Evolutionary conservation across 2,329 filamentous ascomycete species (phyloP), one percentile per base, ranked within the genome.

Genomic region (Herpotrichia juniperi): DNA sequence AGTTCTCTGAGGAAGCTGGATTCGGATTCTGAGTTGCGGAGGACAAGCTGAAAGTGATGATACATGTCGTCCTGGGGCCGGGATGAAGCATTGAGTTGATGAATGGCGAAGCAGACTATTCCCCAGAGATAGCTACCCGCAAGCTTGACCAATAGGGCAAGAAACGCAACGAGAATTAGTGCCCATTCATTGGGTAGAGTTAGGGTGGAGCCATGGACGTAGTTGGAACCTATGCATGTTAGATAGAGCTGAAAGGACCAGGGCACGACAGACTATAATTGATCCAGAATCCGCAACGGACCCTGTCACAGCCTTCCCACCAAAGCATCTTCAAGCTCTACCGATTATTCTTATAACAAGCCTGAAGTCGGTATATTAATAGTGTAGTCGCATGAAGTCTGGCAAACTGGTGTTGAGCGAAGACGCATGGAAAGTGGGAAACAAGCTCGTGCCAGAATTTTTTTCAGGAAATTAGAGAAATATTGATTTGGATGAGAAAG

Each of bases 141-240:
- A 6, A 49, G 17, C 31, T 53, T 52, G 21, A 58, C 39, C 21
- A 55, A 55, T 2, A 58, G 42, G 25, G 55, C 48, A n/a, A 58
- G n/a, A 21, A 58, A 55, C 3, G 32, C 48, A 19, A 24, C 19
- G 2, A 58, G 26, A 14, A 58, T 37, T 3, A 61, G 51, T 12
- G 54, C 63, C 43, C 54, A 54, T 26, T 56, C 26, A 12, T 48
- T 47, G 2, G 58, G 51, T 3, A 69, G 51, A 4, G 67, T 71
- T 9, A 71, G 24, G 2, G 64, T 71, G 14, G 62, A 56, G 19
- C 67, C 67, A 21, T 48, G 8, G 42, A 48, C 28, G 7, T 12
- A 25, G 10, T 22, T 39, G 19, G 30, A 11, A 14, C 48, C 55
- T 58, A 22, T 19, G 22, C 12, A 31, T 16, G 35, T 57, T 34